phyloP scores from a whole-genome alignment of 768 basidiomycete genomes.

The Neoboletus brunneissimus region DNA sequence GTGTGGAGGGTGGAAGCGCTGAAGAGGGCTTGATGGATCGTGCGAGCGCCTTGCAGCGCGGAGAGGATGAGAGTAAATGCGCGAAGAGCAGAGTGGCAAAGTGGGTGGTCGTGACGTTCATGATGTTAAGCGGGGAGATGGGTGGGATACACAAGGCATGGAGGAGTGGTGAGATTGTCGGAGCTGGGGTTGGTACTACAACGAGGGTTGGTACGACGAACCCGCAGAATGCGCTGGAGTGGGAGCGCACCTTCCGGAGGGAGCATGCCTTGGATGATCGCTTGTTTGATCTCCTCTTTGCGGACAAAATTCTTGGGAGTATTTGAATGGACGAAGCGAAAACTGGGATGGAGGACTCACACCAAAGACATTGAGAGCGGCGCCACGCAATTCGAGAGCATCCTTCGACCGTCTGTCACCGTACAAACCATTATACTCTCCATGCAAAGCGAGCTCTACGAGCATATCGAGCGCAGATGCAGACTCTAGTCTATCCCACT shows the following conservation, averaged over 20 bases:
- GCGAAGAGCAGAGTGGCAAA: conserved; percentile 77
- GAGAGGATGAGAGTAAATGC: conserved; percentile 69
- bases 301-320: conserved; percentile 65
- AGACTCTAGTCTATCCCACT: conserved; percentile 85
- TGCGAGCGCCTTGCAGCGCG: conserved; percentile 61
- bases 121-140: conserved; percentile 55
- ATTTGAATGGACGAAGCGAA: neutral
- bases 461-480: conserved; percentile 80
- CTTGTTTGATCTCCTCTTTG: conserved; percentile 66
- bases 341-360: conserved; percentile 39
- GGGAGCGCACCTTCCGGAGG: conserved; percentile 47
- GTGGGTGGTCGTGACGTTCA: conserved; percentile 61
- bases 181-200: conserved; percentile 33
- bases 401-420: conserved; percentile 59
- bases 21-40: conserved; percentile 59
- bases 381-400: conserved; percentile 69
- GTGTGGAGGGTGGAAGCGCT: conserved; percentile 28
- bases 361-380: conserved; percentile 82
- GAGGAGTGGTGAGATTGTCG: conserved; percentile 63
- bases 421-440: conserved; percentile 77
- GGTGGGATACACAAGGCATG: conserved; percentile 65
- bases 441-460: conserved; percentile 79
- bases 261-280: conserved; percentile 71
- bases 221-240: neutral
- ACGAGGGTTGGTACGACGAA: neutral